Conservation (phyloP, 1,284 basidiomycete genomes). For the Sanguinoderma infundibulare region DNA sequence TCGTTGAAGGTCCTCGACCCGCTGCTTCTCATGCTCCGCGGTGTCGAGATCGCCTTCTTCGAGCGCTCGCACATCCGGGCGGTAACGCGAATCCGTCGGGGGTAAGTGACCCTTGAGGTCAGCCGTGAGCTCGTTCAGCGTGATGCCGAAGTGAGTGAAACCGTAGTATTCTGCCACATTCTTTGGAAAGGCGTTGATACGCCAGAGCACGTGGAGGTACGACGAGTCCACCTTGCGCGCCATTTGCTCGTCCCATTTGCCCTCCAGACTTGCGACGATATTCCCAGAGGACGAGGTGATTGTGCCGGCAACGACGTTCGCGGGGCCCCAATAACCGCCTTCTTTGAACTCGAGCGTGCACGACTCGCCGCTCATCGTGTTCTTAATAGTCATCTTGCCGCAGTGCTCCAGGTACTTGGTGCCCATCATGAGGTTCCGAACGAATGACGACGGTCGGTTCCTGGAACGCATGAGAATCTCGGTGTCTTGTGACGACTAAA, state of each 20-base stretch:
- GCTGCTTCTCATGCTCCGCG: slow-evolving; percentile 79
- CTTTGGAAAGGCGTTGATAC: slow-evolving; percentile 73
- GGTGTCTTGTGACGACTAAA: neutral
- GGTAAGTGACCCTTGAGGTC: slow-evolving; percentile 75
- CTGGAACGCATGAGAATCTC: slow-evolving; percentile 39
- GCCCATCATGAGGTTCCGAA: slow-evolving; percentile 89
- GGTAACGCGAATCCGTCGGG: slow-evolving; percentile 83
- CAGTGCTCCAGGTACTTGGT: slow-evolving; percentile 88
- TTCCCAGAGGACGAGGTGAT: slow-evolving; percentile 61
- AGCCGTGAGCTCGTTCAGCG: slow-evolving; percentile 80
- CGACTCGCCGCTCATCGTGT: slow-evolving; percentile 54
- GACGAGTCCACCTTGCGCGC: slow-evolving; percentile 68
- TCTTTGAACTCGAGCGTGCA: slow-evolving; percentile 86
- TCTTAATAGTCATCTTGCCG: slow-evolving; percentile 76
- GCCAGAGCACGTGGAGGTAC: slow-evolving; percentile 79
- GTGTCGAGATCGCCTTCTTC: slow-evolving; percentile 81
- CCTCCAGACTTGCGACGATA: slow-evolving; percentile 65
- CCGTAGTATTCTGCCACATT: slow-evolving; percentile 80
- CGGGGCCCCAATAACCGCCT: slow-evolving; percentile 79
- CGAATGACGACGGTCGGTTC: slow-evolving; percentile 87
- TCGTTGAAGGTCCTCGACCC: slow-evolving; percentile 77
- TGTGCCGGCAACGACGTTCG: slow-evolving; percentile 73
- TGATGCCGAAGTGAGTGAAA: slow-evolving; percentile 80
- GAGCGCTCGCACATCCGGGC: slow-evolving; percentile 87
- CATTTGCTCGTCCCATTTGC: slow-evolving; percentile 85